Evolutionary conservation across 345 rosid genomes (phyloP).

Genomic region (Salix arbutifolia): DNA sequence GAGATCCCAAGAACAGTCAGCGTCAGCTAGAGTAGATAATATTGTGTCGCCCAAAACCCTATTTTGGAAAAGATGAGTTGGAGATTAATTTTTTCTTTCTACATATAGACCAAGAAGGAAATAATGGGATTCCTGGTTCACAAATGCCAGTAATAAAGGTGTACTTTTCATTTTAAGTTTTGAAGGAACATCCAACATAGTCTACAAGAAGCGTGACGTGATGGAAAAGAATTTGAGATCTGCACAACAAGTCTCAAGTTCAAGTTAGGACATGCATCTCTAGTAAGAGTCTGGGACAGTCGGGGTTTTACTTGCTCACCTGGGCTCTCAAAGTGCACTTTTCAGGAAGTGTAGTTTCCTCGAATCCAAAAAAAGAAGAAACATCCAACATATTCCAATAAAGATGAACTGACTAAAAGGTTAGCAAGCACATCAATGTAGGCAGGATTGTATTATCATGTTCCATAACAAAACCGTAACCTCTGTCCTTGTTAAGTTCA

Average conservation of each 20-base stretch:
- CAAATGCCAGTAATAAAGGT: not conserved
- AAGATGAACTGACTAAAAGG: not conserved
- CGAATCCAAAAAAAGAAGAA: too few species aligned
- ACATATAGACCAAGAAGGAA: not conserved
- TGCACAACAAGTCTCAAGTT: too few species aligned
- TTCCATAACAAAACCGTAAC: not conserved
- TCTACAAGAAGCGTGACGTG: fast-evolving
- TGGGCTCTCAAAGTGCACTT: fast-evolving
- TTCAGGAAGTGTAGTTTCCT: too few species aligned
- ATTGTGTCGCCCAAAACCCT: not conserved
- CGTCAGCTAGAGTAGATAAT: not conserved
- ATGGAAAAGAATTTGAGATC: too few species aligned
- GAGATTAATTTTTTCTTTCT: not conserved
- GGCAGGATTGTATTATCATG: not conserved
- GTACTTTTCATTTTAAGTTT: not conserved
- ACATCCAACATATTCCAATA: not conserved
- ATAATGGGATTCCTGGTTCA: not conserved
- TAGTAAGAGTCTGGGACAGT: too few species aligned
- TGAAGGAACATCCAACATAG: not conserved
- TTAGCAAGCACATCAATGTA: not conserved
- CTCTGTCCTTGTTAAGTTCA: not conserved
- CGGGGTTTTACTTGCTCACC: too few species aligned
- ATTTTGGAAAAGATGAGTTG: not conserved
- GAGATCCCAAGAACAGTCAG: not conserved
- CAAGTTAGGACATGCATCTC: too few species aligned